Evolutionary conservation across 202 grass and related monocot species (phyloP), one percentile per base, ranked within the genome.

Genomic region (Carex sylvatica): DNA sequence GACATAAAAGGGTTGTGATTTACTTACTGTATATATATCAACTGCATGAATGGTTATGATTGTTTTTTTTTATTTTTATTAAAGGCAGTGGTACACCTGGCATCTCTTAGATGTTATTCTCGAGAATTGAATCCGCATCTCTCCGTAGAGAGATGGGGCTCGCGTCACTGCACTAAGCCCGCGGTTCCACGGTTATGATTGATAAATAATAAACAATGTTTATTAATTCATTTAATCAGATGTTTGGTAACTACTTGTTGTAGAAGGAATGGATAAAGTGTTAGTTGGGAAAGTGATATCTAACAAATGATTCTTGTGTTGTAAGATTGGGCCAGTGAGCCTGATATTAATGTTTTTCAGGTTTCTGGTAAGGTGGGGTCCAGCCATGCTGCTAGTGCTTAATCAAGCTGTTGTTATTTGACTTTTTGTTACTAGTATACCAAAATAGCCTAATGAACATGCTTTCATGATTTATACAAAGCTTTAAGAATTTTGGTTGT

Each of bases 221-320:
- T 51, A 64, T 76, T 58, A 5, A 36, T 35, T 64, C 47, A 51
- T 84, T 65, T 26, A 69, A 38, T 69, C 18, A 35, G 26, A n/a
- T 79, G 63, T 69, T 35, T 69, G 80, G 80, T 82, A 53, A 82
- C 9, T 66, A 33, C 62, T 81, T 82, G 78, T 81, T 52, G 33
- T 63, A 33, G 44, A n/a, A 68, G 44, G 59, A 53, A 30, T 44
- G 55, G 63, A 67, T 56, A 67, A 66, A n/a, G 16, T 69, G 40
- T 82, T 81, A 81, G 78, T 38, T 81, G 35, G 78, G 78, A 65
- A 75, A 65, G 42, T 47, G 78, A 51, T 63, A 65, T 65, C 42
- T 52, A 82, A 69, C 47, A 67, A 82, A 69, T 68, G 5, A 55
- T 68, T 33, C 38, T 82, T 77, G 16, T 58, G 3, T 28, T 77